phyloP scores from a whole-genome alignment of 2,329 filamentous ascomycete genomes.

The Cordyceps cicadae region DNA sequence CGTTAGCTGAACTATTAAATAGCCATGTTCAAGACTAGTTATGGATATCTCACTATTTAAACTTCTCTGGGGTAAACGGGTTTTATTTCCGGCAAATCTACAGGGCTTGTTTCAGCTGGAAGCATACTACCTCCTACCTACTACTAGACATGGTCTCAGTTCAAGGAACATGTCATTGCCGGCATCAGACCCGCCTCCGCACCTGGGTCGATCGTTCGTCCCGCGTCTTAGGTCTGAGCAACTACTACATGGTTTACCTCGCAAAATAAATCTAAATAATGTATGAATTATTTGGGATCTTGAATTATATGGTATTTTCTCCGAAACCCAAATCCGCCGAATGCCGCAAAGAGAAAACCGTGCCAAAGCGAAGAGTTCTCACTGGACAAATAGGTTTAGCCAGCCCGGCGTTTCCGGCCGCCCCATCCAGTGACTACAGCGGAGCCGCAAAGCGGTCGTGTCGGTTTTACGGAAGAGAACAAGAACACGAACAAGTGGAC shows the following conservation, averaged over 20 bases:
- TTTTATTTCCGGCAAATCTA: no score
- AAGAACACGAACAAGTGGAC: background rate
- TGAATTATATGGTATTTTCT: no score
- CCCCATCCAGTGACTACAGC: background rate
- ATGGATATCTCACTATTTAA: no score
- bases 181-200: slow-evolving; percentile 1
- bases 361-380: background rate
- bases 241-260: no score
- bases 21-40: no score
- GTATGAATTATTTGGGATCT: no score
- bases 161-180: background rate
- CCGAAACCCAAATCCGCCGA: background rate
- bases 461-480: background rate
- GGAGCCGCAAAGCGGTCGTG: background rate
- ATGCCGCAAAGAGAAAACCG: background rate
- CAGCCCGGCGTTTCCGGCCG: background rate
- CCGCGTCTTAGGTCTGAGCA: no score
- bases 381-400: background rate
- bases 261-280: no score
- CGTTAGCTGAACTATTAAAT: no score
- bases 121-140: background rate
- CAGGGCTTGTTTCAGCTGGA: background rate
- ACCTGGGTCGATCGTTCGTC: no score
- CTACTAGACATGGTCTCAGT: background rate
- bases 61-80: no score